Conservation (phyloP, 352 stramenopile genomes). For the Globisporangium spinosum region DNA sequence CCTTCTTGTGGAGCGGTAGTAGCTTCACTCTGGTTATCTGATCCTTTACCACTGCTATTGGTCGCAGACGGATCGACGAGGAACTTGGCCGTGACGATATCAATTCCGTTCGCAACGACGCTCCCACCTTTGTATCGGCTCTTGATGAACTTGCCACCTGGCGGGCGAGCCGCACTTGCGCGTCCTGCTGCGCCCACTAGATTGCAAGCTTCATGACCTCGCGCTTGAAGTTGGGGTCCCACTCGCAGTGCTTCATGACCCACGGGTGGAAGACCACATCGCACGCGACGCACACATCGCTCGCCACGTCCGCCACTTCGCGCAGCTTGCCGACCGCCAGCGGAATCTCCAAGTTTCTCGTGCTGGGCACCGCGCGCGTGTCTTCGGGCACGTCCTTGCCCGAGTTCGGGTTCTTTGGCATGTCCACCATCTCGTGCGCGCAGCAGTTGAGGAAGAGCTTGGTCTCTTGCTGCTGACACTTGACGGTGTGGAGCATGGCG, state of each 20-base stretch:
- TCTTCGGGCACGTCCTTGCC: conserved; percentile 52
- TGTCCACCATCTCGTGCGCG: conserved; percentile 61
- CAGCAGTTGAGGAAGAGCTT: conserved; percentile 87
- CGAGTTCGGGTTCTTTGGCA: conserved; percentile 75
- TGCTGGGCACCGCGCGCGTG: conserved; percentile 56
- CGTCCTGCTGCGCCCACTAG: conserved; percentile 76
- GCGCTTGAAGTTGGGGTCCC: conserved; percentile 79
- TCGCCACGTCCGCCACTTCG: conserved; percentile 43
- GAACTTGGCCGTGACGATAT: conserved; percentile 82
- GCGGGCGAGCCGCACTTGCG: conserved; percentile 35
- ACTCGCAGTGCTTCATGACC: conserved; percentile 65
- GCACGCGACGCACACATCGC: conserved; percentile 41
- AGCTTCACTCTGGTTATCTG: conserved; percentile 13
- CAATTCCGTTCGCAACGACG: conserved; percentile 31
- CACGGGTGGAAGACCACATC: conserved; percentile 82
- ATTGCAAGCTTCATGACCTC: conserved; percentile 77
- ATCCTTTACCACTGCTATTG: background rate
- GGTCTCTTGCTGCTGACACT: conserved; percentile 53
- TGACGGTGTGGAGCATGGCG: conserved; percentile 42
- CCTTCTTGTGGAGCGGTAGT: background rate
- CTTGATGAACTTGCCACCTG: conserved; percentile 77
- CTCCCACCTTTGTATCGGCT: conserved; percentile 76
- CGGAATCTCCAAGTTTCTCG: conserved; percentile 74
- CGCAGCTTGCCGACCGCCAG: conserved; percentile 60
- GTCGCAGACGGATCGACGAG: conserved; percentile 33